phyloP scores from a whole-genome alignment of 2,329 filamentous ascomycete species.

The Huntiella savannae region DNA sequence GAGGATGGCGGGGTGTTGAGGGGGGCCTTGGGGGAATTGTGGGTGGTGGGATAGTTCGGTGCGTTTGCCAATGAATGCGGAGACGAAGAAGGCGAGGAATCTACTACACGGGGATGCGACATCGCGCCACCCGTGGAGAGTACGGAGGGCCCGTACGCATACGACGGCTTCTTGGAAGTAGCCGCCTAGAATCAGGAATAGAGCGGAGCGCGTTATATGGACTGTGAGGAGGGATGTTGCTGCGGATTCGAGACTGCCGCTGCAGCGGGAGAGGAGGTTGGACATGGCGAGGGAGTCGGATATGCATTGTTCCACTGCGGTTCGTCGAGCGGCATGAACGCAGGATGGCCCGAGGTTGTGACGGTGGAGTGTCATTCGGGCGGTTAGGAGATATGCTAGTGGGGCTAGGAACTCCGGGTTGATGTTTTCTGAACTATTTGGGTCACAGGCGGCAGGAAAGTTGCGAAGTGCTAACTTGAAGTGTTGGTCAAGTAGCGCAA shows the following conservation, averaged over 20 bases:
- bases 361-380: constrained; percentile 68
- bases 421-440: constrained; percentile 44
- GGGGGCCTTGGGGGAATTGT: constrained; percentile 11
- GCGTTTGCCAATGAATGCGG: constrained; percentile 38
- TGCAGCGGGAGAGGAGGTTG: constrained; percentile 48
- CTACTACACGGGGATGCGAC: constrained; percentile 64
- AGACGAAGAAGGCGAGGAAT: constrained; percentile 65
- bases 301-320: constrained; percentile 62
- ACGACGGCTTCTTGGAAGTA: constrained; percentile 54
- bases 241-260: constrained; percentile 40
- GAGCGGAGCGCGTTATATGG: constrained; percentile 72
- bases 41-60: constrained; percentile 21
- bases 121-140: constrained; percentile 51
- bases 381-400: constrained; percentile 60
- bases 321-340: constrained; percentile 41
- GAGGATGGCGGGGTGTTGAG: constrained; percentile 16
- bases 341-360: constrained; percentile 68
- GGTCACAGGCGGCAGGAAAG: constrained; percentile 58
- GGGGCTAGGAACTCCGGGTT: constrained; percentile 59
- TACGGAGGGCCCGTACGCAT: constrained; percentile 52
- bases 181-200: constrained; percentile 59
- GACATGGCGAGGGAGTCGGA: constrained; percentile 61
- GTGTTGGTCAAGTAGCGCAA: constrained; percentile 65
- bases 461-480: constrained; percentile 55
- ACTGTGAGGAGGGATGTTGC: constrained; percentile 59